These are phyloP conservation scores for Fusarium sarcochroum DNA, from an alignment of 2,329 filamentous ascomycete genomes.

Conservation along the genomic window DNA sequence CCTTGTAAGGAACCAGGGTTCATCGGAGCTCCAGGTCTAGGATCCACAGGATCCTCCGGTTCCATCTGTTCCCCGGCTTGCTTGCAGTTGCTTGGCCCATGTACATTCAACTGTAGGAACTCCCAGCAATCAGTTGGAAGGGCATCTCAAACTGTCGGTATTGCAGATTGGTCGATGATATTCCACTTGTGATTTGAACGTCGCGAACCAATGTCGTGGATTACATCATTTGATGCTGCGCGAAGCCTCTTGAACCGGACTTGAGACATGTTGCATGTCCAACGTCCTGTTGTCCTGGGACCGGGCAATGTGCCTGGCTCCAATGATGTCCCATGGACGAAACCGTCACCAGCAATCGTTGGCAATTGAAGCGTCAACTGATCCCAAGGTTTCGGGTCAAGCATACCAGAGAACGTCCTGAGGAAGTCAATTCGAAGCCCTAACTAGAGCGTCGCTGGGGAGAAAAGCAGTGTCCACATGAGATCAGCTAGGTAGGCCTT, in stretches of 20 bases:
- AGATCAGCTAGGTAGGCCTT: constrained; percentile 20
- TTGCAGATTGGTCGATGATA: not conserved
- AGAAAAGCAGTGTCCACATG: constrained; percentile 25
- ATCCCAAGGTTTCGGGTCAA: constrained; percentile 21
- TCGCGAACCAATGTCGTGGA: not conserved
- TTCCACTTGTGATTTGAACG: not conserved
- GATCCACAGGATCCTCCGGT: constrained; percentile 44
- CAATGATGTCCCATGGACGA: constrained; percentile 20
- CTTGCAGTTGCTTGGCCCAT: constrained; percentile 40
- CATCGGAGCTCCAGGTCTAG: constrained; percentile 29
- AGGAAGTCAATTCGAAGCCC: constrained; percentile 35
- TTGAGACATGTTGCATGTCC: constrained; percentile 1
- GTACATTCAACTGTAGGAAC: not conserved
- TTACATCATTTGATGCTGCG: not conserved
- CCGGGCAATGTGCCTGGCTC: constrained; percentile 10
- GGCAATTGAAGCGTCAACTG: constrained; percentile 13
- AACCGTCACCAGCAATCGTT: constrained; percentile 17
- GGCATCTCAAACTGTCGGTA: not conserved
- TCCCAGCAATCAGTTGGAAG: not conserved
- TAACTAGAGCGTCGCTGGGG: constrained; percentile 19
- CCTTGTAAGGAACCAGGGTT: constrained; percentile 27
- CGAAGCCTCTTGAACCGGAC: not conserved
- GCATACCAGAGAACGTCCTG: constrained; percentile 23
- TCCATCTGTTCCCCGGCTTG: constrained; percentile 45
- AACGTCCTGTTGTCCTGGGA: not conserved